Base-by-base conservation (phyloP, 345 rosid genomes). In the Lepidium africanum region DNA sequence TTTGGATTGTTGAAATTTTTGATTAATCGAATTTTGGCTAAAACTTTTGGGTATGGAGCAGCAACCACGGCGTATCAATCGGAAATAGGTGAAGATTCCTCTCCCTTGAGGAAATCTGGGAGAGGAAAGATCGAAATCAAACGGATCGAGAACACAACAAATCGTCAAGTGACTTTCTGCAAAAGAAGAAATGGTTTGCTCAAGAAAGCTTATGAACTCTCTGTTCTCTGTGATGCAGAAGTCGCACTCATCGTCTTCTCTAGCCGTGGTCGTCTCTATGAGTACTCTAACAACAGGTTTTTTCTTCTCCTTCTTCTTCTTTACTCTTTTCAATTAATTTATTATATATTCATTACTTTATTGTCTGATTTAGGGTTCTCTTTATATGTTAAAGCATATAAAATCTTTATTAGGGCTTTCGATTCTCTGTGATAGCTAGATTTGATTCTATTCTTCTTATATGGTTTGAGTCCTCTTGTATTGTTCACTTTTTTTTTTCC, bases 61-160 rank as follows among this genome's bases (percentile, higher is more conserved):
- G 72, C 67, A 65, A 79, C 66, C 65, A 89, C 59, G 96, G 90
- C 80, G 76, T 84, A 81, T 60, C 83, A 70, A 77, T 55, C 76
- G 59, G 85, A 84, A 47, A 64, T 71, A 35, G 89, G 81, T 68
- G 74, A 7, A 56, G 82, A 79, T 71, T 80, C 53, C 32, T 84
- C 87, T 39, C 82, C 89, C n/a, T 80, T 72, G 90, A 91, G 87
- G 80, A 91, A 85, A 73, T 74, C 80, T 17, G 99, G 97, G 5
- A 87, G 99, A 74, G 99, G 99, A 55, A 94, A 94, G 95, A 91
- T 94, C 76, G 99, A 89, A 85, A 94, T 94, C 90, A 94, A 94
- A 85, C 87, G 99, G 91, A 94, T 94, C 87, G 99, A 94, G 70
- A 94, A 94, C 91, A 94, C 99, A 1, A 91, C 97, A 0, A 94